These are phyloP conservation scores for Hymenoscyphus linearis DNA, from an alignment of 2,329 filamentous ascomycete species.

Conservation along the genomic window DNA sequence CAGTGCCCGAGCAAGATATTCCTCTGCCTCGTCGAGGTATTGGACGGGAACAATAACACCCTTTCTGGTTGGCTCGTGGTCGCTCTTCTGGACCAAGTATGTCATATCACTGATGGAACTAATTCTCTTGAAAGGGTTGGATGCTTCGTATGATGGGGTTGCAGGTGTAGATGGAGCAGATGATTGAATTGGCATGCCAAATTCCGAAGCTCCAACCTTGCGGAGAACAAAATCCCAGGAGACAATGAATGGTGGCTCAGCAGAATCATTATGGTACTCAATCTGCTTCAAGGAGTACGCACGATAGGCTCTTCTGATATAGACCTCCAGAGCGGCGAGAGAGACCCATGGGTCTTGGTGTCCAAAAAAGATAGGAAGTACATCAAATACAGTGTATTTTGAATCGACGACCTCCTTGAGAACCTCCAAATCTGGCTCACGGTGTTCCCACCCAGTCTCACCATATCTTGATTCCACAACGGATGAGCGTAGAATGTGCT, in stretches of 20 bases:
- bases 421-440: constrained; percentile 82
- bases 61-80: constrained; percentile 76
- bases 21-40: constrained; percentile 91
- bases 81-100: constrained; percentile 69
- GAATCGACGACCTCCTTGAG: constrained; percentile 98
- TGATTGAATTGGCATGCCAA: constrained; percentile 73
- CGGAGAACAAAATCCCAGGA: constrained; percentile 95
- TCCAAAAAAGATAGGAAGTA: constrained; percentile 89
- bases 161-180: constrained; percentile 80
- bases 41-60: constrained; percentile 91
- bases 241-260: constrained; percentile 71
- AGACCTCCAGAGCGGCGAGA: constrained; percentile 89
- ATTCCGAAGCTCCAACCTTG: constrained; percentile 89
- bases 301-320: constrained; percentile 92
- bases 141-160: constrained; percentile 58
- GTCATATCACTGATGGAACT: constrained; percentile 97
- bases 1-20: constrained; percentile 75
- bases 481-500: constrained; percentile 93
- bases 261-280: constrained; percentile 70
- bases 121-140: constrained; percentile 70
- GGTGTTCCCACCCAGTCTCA: constrained; percentile 93
- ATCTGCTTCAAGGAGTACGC: constrained; percentile 88
- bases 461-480: constrained; percentile 97
- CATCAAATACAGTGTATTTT: constrained; percentile 97
- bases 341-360: constrained; percentile 94